phyloP scores from a whole-genome alignment of 164 flowering plant genomes.

The Vitis amurensis region DNA sequence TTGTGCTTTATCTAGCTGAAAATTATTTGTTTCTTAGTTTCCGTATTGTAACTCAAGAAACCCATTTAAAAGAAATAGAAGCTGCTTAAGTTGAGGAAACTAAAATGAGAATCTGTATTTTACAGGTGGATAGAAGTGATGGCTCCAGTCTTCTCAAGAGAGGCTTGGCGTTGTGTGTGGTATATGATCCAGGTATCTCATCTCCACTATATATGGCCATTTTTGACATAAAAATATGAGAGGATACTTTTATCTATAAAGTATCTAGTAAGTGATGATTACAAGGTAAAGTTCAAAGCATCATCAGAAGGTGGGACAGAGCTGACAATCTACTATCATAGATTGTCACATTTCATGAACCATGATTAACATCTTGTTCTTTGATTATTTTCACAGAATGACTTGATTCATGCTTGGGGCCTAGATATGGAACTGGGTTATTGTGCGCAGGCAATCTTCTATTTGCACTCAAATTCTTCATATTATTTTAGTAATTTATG shows the following conservation, averaged over 20 bases:
- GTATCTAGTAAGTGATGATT: too few relatives aligned
- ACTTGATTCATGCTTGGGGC: slow-evolving; percentile 90
- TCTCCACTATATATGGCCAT: too few relatives aligned
- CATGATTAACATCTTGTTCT: not conserved
- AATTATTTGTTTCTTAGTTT: too few relatives aligned
- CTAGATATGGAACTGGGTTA: slow-evolving; percentile 80
- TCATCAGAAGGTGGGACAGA: not conserved
- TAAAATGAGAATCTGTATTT: slow-evolving; percentile 4
- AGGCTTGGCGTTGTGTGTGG: slow-evolving; percentile 90
- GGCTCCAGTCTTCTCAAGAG: slow-evolving; percentile 86
- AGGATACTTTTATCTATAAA: too few relatives aligned
- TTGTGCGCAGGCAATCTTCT: slow-evolving; percentile 63
- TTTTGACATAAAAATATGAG: too few relatives aligned
- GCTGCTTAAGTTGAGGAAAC: not conserved
- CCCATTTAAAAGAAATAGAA: too few relatives aligned
- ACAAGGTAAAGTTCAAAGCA: not conserved
- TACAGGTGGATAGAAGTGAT: slow-evolving; percentile 85
- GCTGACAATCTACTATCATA: not conserved
- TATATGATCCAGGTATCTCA: slow-evolving; percentile 70
- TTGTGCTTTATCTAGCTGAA: too few relatives aligned
- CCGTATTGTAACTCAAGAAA: too few relatives aligned
- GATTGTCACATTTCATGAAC: not conserved
- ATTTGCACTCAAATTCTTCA: not conserved
- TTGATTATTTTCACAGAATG: slow-evolving; percentile 49
- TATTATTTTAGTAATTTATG: not conserved